phyloP scores from a whole-genome alignment of 2,329 filamentous ascomycete species.

The Fusarium illudens region DNA sequence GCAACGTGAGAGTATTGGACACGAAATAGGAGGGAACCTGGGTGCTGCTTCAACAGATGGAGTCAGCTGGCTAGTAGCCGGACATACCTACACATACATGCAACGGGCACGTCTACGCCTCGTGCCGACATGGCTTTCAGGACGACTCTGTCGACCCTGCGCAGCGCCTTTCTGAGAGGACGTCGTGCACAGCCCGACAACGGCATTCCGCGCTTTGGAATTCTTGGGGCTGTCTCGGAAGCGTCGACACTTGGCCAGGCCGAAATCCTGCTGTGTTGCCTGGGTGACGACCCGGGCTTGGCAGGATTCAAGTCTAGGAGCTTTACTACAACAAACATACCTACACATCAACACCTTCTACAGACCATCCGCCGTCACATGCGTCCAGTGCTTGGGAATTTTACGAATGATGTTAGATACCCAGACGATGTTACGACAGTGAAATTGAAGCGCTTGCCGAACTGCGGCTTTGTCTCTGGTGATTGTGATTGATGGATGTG shows the following conservation, averaged over 20 bases:
- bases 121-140: not conserved
- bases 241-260: not conserved
- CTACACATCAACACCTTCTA: conserved; percentile 28
- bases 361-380: conserved; percentile 22
- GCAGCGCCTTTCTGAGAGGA: not conserved
- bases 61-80: not conserved
- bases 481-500: conserved; percentile 3
- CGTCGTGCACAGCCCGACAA: not conserved
- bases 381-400: conserved; percentile 33
- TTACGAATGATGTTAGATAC: conserved; percentile 40
- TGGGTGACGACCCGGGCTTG: not conserved
- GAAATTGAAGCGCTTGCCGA: conserved; percentile 4
- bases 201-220: not conserved
- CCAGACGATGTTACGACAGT: conserved; percentile 28
- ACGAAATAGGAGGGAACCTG: conserved; percentile 12
- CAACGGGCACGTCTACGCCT: not conserved
- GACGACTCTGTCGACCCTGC: not conserved
- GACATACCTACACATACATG: not conserved
- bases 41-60: not conserved
- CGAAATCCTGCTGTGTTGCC: not conserved
- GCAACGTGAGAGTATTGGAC: conserved; percentile 20
- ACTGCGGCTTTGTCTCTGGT: not conserved
- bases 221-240: not conserved
- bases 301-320: conserved; percentile 13
- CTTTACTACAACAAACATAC: conserved; percentile 23